phyloP scores from a whole-genome alignment of 441 rosid species.

The Mallotus japonicus region DNA sequence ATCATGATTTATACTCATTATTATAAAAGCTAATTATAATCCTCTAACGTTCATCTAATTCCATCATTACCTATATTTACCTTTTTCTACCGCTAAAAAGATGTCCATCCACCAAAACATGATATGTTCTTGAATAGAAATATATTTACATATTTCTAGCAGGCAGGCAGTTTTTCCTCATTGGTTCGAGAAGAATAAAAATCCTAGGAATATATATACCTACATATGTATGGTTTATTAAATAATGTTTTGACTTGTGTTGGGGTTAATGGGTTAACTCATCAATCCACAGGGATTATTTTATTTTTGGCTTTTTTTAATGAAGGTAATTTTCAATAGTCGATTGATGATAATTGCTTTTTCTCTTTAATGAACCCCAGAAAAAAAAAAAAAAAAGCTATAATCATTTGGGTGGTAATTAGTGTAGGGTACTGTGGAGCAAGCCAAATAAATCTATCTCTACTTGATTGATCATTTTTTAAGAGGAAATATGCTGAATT shows the following conservation, averaged over 20 bases:
- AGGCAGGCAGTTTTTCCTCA: constrained; percentile 4
- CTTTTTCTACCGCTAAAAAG: constrained; percentile 11
- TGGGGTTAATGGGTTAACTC: neutral
- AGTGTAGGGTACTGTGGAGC: neutral
- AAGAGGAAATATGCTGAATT: neutral
- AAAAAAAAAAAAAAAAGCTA: neutral
- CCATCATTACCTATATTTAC: constrained; percentile 23
- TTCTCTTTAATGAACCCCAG: neutral
- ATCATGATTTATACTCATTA: constrained; percentile 31
- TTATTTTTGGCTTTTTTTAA: neutral
- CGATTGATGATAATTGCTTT: constrained; percentile 1
- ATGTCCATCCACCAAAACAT: neutral
- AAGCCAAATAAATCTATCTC: no score
- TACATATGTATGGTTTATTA: no score
- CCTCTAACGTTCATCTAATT: constrained; percentile 21
- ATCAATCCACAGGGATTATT: neutral
- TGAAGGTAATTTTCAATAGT: constrained; percentile 4
- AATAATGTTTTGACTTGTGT: neutral
- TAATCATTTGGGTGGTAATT: constrained; percentile 1
- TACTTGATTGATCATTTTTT: no score
- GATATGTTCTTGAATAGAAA: neutral
- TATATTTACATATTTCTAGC: neutral
- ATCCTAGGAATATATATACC: neutral
- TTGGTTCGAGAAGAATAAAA: neutral
- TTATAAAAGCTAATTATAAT: constrained; percentile 26